Percentiles rank a stretch among this genome's conserved stretches.
These are phyloP conservation scores for Iberis amara DNA, from an alignment of 441 rosid species.

Conservation along the genomic window DNA sequence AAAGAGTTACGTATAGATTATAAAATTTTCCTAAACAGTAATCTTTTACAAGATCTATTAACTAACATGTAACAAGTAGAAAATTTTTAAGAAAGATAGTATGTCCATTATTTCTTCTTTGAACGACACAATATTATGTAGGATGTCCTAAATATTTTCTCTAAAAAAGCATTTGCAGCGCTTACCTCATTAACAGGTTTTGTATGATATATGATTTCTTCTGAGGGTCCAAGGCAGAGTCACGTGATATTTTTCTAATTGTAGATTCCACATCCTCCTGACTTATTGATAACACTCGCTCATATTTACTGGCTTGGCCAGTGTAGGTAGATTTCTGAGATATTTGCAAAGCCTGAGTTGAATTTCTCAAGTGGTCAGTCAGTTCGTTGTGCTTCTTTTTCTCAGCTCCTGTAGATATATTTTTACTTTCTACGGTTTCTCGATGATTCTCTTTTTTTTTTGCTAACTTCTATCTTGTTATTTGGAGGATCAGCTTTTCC, in stretches of 20 bases:
- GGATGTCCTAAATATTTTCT: too few species aligned
- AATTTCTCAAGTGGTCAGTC: conserved; percentile 17
- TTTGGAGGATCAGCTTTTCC: conserved; percentile 26
- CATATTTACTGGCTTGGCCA: conserved; percentile 17
- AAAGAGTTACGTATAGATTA: neutral
- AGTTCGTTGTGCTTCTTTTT: conserved; percentile 29
- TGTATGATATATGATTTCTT: conserved; percentile 62
- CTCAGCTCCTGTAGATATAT: conserved; percentile 24
- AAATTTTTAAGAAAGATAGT: too few species aligned
- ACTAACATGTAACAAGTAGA: too few species aligned
- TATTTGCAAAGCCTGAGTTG: conserved; percentile 30
- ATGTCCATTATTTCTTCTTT: too few species aligned
- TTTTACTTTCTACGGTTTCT: conserved; percentile 30
- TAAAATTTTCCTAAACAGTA: too few species aligned
- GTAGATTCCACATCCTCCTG: conserved; percentile 65
- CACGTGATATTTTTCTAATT: conserved; percentile 58
- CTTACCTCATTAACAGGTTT: conserved; percentile 63
- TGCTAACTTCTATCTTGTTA: conserved; percentile 26
- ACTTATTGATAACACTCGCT: conserved; percentile 35
- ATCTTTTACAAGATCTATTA: too few species aligned
- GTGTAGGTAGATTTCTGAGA: conserved; percentile 25
- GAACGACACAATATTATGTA: too few species aligned
- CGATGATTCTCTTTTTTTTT: conserved; percentile 27
- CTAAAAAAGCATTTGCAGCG: conserved; percentile 8
- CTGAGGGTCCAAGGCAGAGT: conserved; percentile 53